Percentiles rank a stretch among this genome's conserved stretches.
These are phyloP conservation scores for Fusarium anguioides DNA, from an alignment of 2,329 filamentous ascomycete species.

Conservation along the genomic window DNA sequence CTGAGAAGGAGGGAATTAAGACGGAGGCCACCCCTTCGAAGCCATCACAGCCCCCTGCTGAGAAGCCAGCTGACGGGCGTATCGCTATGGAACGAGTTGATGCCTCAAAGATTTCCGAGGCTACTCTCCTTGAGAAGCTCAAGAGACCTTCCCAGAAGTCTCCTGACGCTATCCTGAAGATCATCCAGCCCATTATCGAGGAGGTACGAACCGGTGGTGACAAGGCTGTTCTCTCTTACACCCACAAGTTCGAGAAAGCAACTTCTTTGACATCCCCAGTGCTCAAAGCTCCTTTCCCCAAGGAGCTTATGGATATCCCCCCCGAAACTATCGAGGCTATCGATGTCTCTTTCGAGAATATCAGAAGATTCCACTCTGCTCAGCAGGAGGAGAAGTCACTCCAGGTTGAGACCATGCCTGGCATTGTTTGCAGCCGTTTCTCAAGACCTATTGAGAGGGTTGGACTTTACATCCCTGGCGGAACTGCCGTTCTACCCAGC, in stretches of 20 bases:
- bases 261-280: constrained; percentile 91
- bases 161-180: constrained; percentile 90
- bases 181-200: constrained; percentile 91
- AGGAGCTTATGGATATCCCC: constrained; percentile 84
- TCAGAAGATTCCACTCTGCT: constrained; percentile 90
- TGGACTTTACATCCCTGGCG: constrained; percentile 95
- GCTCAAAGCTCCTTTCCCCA: constrained; percentile 87
- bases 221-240: constrained; percentile 88
- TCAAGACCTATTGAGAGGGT: constrained; percentile 92
- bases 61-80: constrained; percentile 58
- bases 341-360: constrained; percentile 93
- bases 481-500: constrained; percentile 95
- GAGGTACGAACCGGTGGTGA: constrained; percentile 87
- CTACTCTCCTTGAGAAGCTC: constrained; percentile 78
- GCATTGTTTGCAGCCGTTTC: constrained; percentile 94
- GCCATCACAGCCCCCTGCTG: constrained; percentile 45
- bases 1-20: constrained; percentile 80
- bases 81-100: constrained; percentile 88
- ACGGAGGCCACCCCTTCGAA: constrained; percentile 52
- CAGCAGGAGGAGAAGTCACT: constrained; percentile 87
- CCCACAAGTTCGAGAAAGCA: constrained; percentile 97
- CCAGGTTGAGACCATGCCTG: constrained; percentile 95
- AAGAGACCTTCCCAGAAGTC: constrained; percentile 94
- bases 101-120: constrained; percentile 70
- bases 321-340: constrained; percentile 91